Evolutionary conservation across 2,329 filamentous ascomycete genomes (phyloP).

Genomic region (Tolypocladium ophioglossoides): DNA sequence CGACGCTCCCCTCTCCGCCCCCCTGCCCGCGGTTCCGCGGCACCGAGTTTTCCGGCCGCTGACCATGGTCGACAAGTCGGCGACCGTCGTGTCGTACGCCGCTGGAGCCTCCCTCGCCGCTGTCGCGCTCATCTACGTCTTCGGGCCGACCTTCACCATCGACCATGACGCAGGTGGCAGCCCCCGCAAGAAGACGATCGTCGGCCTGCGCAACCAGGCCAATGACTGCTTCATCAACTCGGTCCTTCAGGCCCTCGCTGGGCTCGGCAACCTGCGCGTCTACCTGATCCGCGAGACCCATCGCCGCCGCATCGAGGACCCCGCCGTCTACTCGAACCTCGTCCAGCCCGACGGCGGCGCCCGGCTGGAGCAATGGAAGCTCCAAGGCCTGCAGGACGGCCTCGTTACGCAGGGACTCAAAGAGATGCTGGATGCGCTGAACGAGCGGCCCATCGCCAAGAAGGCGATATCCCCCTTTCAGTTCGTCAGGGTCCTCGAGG

Average conservation of each 20-base stretch:
- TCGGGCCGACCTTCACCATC: conserved; percentile 92
- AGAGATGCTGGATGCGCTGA: conserved; percentile 82
- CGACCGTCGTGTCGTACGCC: conserved; percentile 66
- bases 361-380: conserved; percentile 45
- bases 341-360: conserved; percentile 34
- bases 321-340: conserved; percentile 60
- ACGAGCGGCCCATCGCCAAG: conserved; percentile 84
- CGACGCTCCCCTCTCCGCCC: not conserved
- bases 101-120: conserved; percentile 92
- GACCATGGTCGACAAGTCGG: conserved; percentile 26
- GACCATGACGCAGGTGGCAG: conserved; percentile 62
- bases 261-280: conserved; percentile 75
- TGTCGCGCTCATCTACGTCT: conserved; percentile 91
- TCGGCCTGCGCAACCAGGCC: conserved; percentile 80
- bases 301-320: conserved; percentile 68
- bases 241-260: conserved; percentile 84
- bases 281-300: conserved; percentile 92
- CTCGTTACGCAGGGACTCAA: conserved; percentile 81
- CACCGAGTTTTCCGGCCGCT: not conserved
- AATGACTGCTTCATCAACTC: conserved; percentile 98
- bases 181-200: conserved; percentile 71
- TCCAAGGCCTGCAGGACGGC: conserved; percentile 63
- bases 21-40: not conserved
- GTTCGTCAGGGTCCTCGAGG: conserved; percentile 76
- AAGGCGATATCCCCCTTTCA: conserved; percentile 85